Base-by-base conservation (phyloP, 2,329 filamentous ascomycete genomes). In the Didymella pinodella region DNA sequence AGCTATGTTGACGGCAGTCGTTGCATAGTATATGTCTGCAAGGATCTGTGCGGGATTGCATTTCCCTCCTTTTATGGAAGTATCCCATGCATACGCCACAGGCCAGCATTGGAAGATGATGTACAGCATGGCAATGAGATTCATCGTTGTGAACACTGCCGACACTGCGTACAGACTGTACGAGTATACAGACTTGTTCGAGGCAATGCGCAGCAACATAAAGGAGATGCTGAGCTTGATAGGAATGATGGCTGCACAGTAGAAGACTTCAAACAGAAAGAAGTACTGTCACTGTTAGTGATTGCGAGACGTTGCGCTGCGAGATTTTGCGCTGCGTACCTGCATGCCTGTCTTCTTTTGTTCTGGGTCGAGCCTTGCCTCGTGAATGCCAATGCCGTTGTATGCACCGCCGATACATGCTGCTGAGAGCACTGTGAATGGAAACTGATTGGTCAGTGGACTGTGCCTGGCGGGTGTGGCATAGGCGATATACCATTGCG, bases 181-280 rank as follows among this genome's bases (percentile, higher is more conserved):
- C 7, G 68, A 60, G 34, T 70, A 77, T 5, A 54, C 55, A 32
- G 63, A 66, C 43, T 65, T 70, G 8, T 67, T 69, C 1, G 65
- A 68, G 7, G 75, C 75, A 34, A 77, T 72, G 8, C 75, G 72
- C 38, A 74, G 70, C 48, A 77, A 60, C 71, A 74, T 75, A 51
- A 76, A 70, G 0, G 73, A 68, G 28, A 78, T 77, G 59, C 69
- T 72, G n/a, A 77, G 63, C 61, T 78, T 78, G 58, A 76, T 68
- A 7, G 72, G 71, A 11, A 78, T 74, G 48, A 77, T 71, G 7
- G 74, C 64, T 4, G 70, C 64, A 63, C 75, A 77, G 53, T 74
- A 78, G 53, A 77, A 75, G 48, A 76, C 61, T 49, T 77, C 71
- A 47, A 75, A 78, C 58, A 77, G 66, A 56, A 76, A 77, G 65